Conservation (phyloP, 2,329 filamentous ascomycete genomes). For the Fusarium udum region DNA sequence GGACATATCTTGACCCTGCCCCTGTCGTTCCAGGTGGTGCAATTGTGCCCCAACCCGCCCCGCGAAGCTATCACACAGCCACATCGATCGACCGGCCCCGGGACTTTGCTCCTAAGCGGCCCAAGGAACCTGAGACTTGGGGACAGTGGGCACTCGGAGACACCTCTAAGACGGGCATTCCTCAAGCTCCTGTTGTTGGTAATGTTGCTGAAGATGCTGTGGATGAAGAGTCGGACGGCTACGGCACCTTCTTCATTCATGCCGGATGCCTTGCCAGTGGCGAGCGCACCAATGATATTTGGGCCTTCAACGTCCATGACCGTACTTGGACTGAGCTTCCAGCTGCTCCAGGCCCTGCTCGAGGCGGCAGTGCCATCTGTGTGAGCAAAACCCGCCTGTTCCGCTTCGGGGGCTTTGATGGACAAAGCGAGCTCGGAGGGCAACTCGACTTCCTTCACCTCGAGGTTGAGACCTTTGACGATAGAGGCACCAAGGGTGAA, state of each 20-base stretch:
- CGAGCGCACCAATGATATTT: constrained; percentile 72
- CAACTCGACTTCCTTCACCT: constrained; percentile 73
- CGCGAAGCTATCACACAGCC: constrained; percentile 77
- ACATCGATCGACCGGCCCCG: constrained; percentile 66
- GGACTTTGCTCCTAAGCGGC: constrained; percentile 54
- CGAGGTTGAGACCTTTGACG: constrained; percentile 64
- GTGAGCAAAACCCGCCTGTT: constrained; percentile 72
- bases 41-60: constrained; percentile 60
- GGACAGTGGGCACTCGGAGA: constrained; percentile 66
- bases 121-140: constrained; percentile 57
- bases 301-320: constrained; percentile 76
- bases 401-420: constrained; percentile 84
- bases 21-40: constrained; percentile 54
- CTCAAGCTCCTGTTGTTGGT: constrained; percentile 68
- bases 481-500: constrained; percentile 59
- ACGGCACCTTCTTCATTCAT: constrained; percentile 78
- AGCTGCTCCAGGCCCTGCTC: constrained; percentile 70
- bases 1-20: constrained; percentile 71
- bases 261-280: constrained; percentile 75
- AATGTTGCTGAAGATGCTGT: constrained; percentile 65
- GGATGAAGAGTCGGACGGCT: constrained; percentile 69
- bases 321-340: constrained; percentile 74
- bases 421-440: constrained; percentile 73
- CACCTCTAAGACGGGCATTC: constrained; percentile 62
- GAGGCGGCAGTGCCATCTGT: constrained; percentile 75